Conservation (phyloP, 352 stramenopile genomes). For the Albugo candida region DNA sequence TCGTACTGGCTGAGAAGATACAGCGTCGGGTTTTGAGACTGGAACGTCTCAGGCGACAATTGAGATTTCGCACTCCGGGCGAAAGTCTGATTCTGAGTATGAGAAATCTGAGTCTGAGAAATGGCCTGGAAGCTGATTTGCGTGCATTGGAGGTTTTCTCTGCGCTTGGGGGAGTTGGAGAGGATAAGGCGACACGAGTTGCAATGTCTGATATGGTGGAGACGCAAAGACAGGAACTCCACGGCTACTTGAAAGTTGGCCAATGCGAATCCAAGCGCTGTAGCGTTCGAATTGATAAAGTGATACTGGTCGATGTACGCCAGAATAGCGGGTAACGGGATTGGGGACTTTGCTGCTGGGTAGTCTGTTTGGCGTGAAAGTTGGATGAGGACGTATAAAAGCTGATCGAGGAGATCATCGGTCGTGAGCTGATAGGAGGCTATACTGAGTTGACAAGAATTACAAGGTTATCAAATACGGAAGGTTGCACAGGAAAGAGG, state of each 20-base stretch:
- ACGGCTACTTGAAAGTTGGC: conserved; percentile 65
- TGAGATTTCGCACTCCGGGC: no score
- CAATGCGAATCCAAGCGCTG: conserved; percentile 52
- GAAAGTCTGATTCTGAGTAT: no score
- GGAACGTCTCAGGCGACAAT: no score
- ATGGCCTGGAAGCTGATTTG: background rate
- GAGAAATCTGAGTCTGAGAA: background rate
- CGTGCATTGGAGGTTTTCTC: background rate
- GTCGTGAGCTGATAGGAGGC: conserved; percentile 40
- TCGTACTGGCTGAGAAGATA: background rate
- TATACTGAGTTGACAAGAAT: conserved; percentile 2
- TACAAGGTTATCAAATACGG: no score
- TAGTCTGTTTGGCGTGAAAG: background rate
- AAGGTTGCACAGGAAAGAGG: background rate
- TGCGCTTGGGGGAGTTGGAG: background rate
- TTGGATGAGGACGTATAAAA: conserved; percentile 49
- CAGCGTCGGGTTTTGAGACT: no score
- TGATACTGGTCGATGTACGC: conserved; percentile 61
- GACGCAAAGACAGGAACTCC: conserved; percentile 51
- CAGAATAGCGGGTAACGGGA: conserved; percentile 23
- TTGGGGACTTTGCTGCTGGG: background rate
- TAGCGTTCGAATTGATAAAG: conserved; percentile 72
- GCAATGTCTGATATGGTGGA: background rate
- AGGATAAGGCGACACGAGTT: background rate
- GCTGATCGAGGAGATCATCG: conserved; percentile 62